Conservation (phyloP, 805 yeast genomes). For the Kazachstania martiniae region DNA sequence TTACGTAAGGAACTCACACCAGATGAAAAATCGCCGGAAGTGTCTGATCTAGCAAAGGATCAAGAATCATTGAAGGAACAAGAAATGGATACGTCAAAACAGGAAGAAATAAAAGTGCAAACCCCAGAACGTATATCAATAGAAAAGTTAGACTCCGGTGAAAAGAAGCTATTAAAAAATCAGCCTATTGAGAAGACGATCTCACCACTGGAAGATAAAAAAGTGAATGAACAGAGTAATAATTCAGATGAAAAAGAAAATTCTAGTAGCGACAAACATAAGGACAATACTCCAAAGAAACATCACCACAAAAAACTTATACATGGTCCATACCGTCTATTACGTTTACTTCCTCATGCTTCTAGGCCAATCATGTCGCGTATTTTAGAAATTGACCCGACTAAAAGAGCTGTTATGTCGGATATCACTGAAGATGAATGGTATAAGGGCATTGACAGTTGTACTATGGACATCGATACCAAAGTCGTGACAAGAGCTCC, state of each 20-base stretch:
- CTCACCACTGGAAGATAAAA: no score
- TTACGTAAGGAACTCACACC: background rate
- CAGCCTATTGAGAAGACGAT: no score
- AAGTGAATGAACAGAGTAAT: background rate
- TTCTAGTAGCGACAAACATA: background rate
- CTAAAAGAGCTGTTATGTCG: constrained; percentile 50
- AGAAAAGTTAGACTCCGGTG: no score
- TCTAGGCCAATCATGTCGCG: constrained; percentile 61
- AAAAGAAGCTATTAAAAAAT: no score
- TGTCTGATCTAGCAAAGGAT: background rate
- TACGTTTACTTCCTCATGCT: constrained; percentile 74
- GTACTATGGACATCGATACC: constrained; percentile 38
- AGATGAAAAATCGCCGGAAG: background rate
- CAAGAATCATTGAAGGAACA: background rate
- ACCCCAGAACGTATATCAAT: no score
- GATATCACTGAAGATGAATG: constrained; percentile 61
- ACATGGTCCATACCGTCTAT: constrained; percentile 72
- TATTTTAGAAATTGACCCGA: constrained; percentile 53
- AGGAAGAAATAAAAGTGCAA: constrained; percentile 4
- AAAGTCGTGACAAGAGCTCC: constrained; percentile 33
- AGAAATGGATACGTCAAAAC: background rate
- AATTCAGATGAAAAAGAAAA: background rate
- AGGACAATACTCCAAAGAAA: background rate
- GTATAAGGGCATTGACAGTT: constrained; percentile 50
- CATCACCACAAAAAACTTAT: constrained; percentile 39